Evolutionary conservation across 306 rosid genomes (phyloP).

Genomic region (Vicia faba): DNA sequence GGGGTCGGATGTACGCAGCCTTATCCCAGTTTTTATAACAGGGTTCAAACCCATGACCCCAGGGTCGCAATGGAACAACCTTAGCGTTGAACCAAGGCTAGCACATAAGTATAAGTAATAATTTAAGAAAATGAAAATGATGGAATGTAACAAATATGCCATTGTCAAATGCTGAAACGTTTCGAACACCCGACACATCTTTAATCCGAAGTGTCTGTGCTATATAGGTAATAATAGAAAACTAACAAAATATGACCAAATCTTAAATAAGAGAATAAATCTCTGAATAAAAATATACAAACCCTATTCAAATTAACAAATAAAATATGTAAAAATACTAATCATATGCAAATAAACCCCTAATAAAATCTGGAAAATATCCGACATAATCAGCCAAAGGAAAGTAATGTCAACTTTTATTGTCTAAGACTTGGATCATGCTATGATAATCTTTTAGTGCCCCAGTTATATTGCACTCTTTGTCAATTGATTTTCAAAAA

Average conservation of each 20-base stretch:
- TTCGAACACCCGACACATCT: background rate
- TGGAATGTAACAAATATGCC: background rate
- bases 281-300: background rate
- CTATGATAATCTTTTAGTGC: background rate
- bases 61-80: too few relatives aligned
- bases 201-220: background rate
- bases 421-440: background rate
- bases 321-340: background rate
- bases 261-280: background rate
- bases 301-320: background rate
- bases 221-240: background rate
- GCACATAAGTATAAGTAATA: background rate
- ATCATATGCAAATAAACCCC: constrained; percentile 9
- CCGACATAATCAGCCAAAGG: background rate
- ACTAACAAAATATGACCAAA: background rate
- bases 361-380: background rate
- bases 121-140: background rate
- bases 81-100: too few relatives aligned
- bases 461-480: background rate
- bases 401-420: constrained; percentile 1
- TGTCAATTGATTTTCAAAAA: constrained; percentile 15
- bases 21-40: too few relatives aligned
- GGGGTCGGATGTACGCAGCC: too few relatives aligned
- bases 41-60: too few relatives aligned
- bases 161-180: background rate